These are phyloP conservation scores for Croton laevigatus DNA, from an alignment of 441 rosid genomes.

Conservation along the genomic window DNA sequence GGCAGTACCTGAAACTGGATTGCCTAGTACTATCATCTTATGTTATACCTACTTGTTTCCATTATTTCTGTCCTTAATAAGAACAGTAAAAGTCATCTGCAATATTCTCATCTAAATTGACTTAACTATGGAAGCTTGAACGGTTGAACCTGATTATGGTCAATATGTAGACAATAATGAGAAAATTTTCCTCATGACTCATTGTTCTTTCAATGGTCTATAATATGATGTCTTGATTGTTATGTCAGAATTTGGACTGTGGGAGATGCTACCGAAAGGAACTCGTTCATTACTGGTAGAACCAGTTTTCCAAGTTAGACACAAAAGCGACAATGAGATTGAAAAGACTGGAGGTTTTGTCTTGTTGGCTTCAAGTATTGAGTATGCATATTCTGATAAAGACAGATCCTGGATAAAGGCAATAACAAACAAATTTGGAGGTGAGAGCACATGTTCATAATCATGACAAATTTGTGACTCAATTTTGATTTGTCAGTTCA, in stretches of 20 bases:
- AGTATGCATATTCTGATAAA: slow-evolving; percentile 66
- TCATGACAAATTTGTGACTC: slow-evolving; percentile 17
- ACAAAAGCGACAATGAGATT: slow-evolving; percentile 24
- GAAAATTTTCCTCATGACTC: neutral
- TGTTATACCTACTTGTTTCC: neutral
- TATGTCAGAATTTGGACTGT: slow-evolving; percentile 48
- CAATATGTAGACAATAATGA: neutral
- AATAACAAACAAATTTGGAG: slow-evolving; percentile 62
- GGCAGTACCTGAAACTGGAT: neutral
- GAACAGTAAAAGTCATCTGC: neutral
- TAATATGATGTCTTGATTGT: slow-evolving; percentile 20
- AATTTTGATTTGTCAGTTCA: neutral
- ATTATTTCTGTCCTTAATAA: neutral
- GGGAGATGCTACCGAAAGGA: slow-evolving; percentile 55
- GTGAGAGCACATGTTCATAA: slow-evolving; percentile 33
- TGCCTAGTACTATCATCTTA: neutral
- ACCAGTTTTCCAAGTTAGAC: slow-evolving; percentile 41
- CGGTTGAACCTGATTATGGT: slow-evolving; percentile 2
- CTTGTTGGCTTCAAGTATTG: slow-evolving; percentile 67
- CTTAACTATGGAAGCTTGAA: neutral
- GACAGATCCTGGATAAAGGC: slow-evolving; percentile 84
- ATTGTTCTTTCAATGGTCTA: slow-evolving; percentile 12
- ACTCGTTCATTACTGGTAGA: slow-evolving; percentile 51
- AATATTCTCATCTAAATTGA: neutral
- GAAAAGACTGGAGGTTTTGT: slow-evolving; percentile 49